Conservation (phyloP, 2,329 filamentous ascomycete genomes). For the Allantophomopsis cytisporea region DNA sequence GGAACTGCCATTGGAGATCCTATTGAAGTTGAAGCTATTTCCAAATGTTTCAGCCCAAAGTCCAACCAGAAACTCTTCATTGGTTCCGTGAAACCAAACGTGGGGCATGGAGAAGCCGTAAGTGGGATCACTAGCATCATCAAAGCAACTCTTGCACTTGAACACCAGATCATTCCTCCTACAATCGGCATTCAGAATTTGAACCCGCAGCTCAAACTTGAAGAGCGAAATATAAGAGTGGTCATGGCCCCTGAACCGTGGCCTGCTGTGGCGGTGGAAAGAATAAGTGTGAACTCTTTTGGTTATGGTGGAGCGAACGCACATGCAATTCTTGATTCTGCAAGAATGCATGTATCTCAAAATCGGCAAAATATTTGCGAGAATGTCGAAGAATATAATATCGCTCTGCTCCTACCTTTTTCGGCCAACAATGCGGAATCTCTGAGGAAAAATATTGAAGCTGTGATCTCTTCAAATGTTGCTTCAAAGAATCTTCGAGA, state of each 20-base stretch:
- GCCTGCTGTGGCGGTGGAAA: not conserved
- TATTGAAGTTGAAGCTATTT: constrained; percentile 9
- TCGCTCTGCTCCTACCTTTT: too few relatives aligned
- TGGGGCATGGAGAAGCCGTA: constrained; percentile 10
- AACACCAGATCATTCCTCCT: constrained; percentile 21
- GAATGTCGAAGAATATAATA: too few relatives aligned
- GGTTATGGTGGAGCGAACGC: constrained; percentile 33
- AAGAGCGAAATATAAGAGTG: constrained; percentile 10
- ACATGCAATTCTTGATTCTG: constrained; percentile 22
- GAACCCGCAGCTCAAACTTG: constrained; percentile 6
- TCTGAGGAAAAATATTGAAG: too few relatives aligned
- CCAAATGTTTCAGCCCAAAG: too few relatives aligned
- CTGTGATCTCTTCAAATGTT: too few relatives aligned
- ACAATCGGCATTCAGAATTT: constrained; percentile 18
- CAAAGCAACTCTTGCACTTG: constrained; percentile 3
- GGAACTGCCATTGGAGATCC: constrained; percentile 5
- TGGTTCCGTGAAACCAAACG: constrained; percentile 10
- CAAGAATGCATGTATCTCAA: too few relatives aligned
- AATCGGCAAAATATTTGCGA: too few relatives aligned
- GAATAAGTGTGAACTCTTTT: constrained; percentile 15
- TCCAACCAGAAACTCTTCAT: constrained; percentile 2
- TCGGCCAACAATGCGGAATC: too few relatives aligned
- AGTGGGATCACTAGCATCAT: constrained; percentile 4
- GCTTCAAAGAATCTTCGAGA: too few relatives aligned
- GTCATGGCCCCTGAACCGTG: constrained; percentile 14